A percentile compares a stretch with the other conserved stretches of the same genome.
Evolutionary conservation across 2,329 filamentous ascomycete species (phyloP).

Genomic region (Fusarium coffeatum): DNA sequence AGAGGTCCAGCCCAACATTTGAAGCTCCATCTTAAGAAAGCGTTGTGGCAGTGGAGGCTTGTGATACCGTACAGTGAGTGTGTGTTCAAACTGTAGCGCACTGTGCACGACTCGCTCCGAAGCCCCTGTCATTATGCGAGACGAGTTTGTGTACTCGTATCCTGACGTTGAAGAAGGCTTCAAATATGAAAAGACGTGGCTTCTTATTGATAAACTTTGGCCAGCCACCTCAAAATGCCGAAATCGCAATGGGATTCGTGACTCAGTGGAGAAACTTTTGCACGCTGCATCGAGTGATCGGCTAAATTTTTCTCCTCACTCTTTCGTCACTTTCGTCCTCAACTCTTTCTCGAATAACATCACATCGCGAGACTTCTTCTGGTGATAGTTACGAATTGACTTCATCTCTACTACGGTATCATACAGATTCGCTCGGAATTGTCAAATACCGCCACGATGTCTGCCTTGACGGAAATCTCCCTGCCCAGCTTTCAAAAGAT

Average conservation of each 20-base stretch:
- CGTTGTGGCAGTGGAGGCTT: slow-evolving; percentile 5
- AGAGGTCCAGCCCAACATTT: background rate
- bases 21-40: background rate
- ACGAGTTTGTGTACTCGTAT: slow-evolving; percentile 1
- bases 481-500: slow-evolving; percentile 52
- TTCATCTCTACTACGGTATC: background rate
- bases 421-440: background rate
- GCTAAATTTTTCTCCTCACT: slow-evolving; percentile 43
- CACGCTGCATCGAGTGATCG: slow-evolving; percentile 25
- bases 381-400: background rate
- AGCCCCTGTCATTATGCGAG: slow-evolving; percentile 24
- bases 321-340: slow-evolving; percentile 34
- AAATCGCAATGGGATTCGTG: slow-evolving; percentile 17
- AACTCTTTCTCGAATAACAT: slow-evolving; percentile 13
- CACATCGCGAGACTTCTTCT: background rate
- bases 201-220: slow-evolving; percentile 2
- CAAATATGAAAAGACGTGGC: slow-evolving; percentile 6
- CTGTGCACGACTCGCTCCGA: slow-evolving; percentile 18
- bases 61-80: background rate
- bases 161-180: slow-evolving; percentile 1
- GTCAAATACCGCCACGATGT: slow-evolving; percentile 13
- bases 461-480: slow-evolving; percentile 34
- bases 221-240: slow-evolving; percentile 6
- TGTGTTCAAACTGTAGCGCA: background rate
- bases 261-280: slow-evolving; percentile 41